Conservation (phyloP, 352 stramenopile genomes). For the Globisporangium nunn region DNA sequence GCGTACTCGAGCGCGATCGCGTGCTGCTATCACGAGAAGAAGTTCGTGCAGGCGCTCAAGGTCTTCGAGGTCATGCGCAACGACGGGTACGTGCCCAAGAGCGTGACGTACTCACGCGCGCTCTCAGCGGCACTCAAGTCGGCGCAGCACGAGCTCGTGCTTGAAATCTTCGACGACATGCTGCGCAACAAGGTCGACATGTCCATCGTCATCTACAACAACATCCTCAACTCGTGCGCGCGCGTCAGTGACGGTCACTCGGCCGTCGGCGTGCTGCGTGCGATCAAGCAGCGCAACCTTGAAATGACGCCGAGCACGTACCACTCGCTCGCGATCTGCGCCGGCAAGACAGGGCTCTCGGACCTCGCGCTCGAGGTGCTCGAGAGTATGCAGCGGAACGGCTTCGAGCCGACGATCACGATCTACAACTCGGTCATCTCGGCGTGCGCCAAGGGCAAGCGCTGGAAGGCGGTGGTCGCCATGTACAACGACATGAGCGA, state of each 20-base stretch:
- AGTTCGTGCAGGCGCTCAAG: conserved; percentile 63
- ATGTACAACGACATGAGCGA: conserved; percentile 57
- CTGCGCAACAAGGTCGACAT: conserved; percentile 62
- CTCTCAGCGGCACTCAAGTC: conserved; percentile 76
- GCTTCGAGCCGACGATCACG: conserved; percentile 51
- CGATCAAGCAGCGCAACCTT: conserved; percentile 48
- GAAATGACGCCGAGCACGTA: conserved; percentile 75
- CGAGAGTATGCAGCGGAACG: conserved; percentile 33
- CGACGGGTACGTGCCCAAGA: conserved; percentile 73
- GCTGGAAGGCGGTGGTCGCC: conserved; percentile 54
- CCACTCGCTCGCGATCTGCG: conserved; percentile 75
- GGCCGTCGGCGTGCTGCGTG: conserved; percentile 53
- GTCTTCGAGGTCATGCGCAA: conserved; percentile 86
- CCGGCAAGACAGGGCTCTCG: conserved; percentile 65
- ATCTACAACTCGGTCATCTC: conserved; percentile 82
- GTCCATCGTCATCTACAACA: conserved; percentile 82
- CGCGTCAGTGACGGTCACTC: conserved; percentile 65
- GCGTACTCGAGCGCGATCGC: conserved; percentile 75
- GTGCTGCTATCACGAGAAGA: conserved; percentile 68
- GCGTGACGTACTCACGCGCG: conserved; percentile 80
- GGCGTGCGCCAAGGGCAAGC: conserved; percentile 67
- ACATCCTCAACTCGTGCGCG: conserved; percentile 79
- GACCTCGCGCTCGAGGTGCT: conserved; percentile 63
- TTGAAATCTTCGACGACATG: conserved; percentile 88
- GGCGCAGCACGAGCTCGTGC: conserved; percentile 71